Evolutionary conservation across 2,329 filamentous ascomycete species (phyloP).

Genomic region (Penicillium hordei): DNA sequence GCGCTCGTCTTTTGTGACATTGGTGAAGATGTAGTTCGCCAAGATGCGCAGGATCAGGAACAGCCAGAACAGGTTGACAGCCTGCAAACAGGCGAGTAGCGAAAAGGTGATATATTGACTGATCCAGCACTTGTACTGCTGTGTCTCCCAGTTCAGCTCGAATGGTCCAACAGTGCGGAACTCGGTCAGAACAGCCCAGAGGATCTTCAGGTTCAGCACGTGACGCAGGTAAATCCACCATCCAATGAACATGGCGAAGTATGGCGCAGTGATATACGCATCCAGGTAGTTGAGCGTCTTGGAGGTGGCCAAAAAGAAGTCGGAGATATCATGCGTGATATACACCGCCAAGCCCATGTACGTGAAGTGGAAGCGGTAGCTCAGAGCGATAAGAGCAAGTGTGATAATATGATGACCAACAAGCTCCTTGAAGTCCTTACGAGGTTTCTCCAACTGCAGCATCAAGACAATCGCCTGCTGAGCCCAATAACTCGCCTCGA

Average conservation of each 20-base stretch:
- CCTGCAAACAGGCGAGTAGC: constrained; percentile 46
- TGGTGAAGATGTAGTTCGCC: constrained; percentile 44
- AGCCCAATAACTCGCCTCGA: constrained; percentile 92
- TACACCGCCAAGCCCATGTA: constrained; percentile 93
- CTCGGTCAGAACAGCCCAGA: constrained; percentile 48
- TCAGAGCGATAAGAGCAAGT: constrained; percentile 75
- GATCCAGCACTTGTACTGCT: constrained; percentile 52
- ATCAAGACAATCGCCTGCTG: constrained; percentile 89
- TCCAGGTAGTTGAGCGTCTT: constrained; percentile 92
- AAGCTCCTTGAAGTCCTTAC: constrained; percentile 93
- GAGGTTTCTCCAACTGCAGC: constrained; percentile 84
- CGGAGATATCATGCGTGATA: constrained; percentile 89
- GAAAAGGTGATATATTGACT: constrained; percentile 49
- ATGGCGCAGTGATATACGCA: constrained; percentile 72
- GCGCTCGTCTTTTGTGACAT: constrained; percentile 43
- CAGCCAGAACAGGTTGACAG: constrained; percentile 50
- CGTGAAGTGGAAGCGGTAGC: constrained; percentile 95
- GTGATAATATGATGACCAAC: constrained; percentile 91
- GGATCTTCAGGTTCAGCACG: constrained; percentile 55
- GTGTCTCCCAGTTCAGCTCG: constrained; percentile 50
- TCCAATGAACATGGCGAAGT: constrained; percentile 78
- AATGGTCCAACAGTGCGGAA: constrained; percentile 51
- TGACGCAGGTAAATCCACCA: constrained; percentile 91
- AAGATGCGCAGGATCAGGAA: constrained; percentile 48
- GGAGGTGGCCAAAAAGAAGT: constrained; percentile 93